These are phyloP conservation scores for Kwoniella sp. DNA, from an alignment of 768 basidiomycete genomes.

Conservation along the genomic window DNA sequence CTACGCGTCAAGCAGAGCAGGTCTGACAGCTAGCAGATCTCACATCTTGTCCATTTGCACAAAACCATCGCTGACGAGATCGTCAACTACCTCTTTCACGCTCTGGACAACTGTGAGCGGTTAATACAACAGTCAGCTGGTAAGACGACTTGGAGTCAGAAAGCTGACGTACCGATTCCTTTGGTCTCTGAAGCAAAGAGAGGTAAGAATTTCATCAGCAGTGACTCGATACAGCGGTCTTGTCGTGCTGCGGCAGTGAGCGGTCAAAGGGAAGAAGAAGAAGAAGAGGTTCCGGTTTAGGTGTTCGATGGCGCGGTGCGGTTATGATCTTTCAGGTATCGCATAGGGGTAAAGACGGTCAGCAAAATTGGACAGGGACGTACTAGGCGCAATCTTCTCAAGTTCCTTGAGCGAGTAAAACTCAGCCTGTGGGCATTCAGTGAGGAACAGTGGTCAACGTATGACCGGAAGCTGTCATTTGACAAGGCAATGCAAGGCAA, in stretches of 20 bases:
- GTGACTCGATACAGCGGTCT: background rate
- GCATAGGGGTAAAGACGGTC: background rate
- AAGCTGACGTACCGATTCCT: constrained; percentile 70
- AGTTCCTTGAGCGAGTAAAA: constrained; percentile 89
- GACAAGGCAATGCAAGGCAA: too few species aligned
- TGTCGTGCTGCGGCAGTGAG: too few species aligned
- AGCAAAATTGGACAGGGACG: constrained; percentile 16
- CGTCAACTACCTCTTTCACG: constrained; percentile 87
- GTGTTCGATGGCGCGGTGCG: too few species aligned
- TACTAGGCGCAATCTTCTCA: constrained; percentile 65
- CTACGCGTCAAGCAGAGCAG: background rate
- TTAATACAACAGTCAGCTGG: background rate
- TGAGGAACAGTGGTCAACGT: too few species aligned
- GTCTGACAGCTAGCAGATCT: constrained; percentile 15
- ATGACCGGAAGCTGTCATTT: too few species aligned
- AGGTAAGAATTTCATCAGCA: background rate
- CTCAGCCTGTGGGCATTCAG: constrained; percentile 68
- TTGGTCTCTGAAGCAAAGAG: constrained; percentile 69
- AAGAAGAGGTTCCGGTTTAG: background rate
- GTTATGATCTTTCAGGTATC: too few species aligned
- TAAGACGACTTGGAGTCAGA: background rate
- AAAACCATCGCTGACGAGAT: constrained; percentile 80
- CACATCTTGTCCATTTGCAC: constrained; percentile 84
- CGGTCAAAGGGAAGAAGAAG: background rate
- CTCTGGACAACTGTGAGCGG: constrained; percentile 72